These are phyloP conservation scores for Yamadazyma sp. DNA, from an alignment of 1,139 yeast genomes.

Conservation along the genomic window DNA sequence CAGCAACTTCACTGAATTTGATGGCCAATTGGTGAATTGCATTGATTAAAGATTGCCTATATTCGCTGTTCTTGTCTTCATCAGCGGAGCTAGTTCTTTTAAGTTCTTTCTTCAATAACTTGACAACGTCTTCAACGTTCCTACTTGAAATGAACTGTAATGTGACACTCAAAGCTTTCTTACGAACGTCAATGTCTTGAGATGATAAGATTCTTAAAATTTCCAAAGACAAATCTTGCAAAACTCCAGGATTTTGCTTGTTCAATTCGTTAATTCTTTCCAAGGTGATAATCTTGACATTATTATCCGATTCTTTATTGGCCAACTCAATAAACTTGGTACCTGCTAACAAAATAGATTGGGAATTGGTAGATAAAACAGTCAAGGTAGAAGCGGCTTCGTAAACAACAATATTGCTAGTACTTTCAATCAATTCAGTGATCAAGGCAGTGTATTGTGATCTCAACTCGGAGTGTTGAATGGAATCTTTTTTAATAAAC, in stretches of 20 bases:
- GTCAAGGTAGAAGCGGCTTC: slow-evolving; percentile 91
- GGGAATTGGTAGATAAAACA: slow-evolving; percentile 65
- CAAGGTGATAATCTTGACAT: slow-evolving; percentile 87
- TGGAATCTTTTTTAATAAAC: slow-evolving; percentile 83
- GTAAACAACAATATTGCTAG: slow-evolving; percentile 77
- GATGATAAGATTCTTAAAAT: slow-evolving; percentile 81
- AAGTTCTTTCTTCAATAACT: slow-evolving; percentile 87
- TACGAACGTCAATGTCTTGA: slow-evolving; percentile 89
- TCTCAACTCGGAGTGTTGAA: slow-evolving; percentile 60
- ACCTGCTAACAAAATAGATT: slow-evolving; percentile 73
- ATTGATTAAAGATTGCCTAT: slow-evolving; percentile 83
- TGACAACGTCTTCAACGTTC: slow-evolving; percentile 92
- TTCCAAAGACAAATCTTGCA: slow-evolving; percentile 84
- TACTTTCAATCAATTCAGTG: slow-evolving; percentile 68
- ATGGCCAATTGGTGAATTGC: slow-evolving; percentile 91
- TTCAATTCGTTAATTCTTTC: slow-evolving; percentile 82
- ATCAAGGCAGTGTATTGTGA: slow-evolving; percentile 72
- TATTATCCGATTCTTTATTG: slow-evolving; percentile 87
- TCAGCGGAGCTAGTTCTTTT: slow-evolving; percentile 66
- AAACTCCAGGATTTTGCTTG: slow-evolving; percentile 72
- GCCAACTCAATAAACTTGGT: slow-evolving; percentile 85
- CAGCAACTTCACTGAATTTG: slow-evolving; percentile 86
- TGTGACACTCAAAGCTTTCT: slow-evolving; percentile 81
- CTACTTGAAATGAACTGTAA: slow-evolving; percentile 78
- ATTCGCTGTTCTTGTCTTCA: slow-evolving; percentile 79